Conservation (phyloP, 345 rosid species). For the Syzygium oleosum region DNA sequence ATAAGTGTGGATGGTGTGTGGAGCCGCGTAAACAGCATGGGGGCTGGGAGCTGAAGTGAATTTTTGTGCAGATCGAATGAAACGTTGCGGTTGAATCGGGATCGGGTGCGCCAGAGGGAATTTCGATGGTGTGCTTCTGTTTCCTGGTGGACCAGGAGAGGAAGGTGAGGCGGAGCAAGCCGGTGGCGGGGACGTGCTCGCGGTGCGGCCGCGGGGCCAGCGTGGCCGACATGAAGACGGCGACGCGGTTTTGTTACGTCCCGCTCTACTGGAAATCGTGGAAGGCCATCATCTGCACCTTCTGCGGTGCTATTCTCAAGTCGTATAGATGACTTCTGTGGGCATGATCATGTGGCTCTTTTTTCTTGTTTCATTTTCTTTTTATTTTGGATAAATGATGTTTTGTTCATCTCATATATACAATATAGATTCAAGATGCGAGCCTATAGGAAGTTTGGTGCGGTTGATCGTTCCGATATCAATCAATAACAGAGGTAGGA, state of each 20-base stretch:
- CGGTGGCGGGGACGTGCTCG: slow-evolving; percentile 12
- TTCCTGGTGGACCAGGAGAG: slow-evolving; percentile 13
- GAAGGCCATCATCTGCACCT: slow-evolving; percentile 13
- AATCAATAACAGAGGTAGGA: neutral
- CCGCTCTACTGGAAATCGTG: slow-evolving; percentile 13
- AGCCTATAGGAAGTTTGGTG: neutral
- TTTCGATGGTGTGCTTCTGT: slow-evolving; percentile 9
- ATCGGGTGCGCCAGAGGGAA: neutral
- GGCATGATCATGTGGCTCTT: neutral
- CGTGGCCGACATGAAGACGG: slow-evolving; percentile 10
- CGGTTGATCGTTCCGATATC: neutral
- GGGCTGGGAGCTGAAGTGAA: neutral
- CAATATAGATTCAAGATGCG: neutral
- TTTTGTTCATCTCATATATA: neutral
- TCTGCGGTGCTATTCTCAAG: slow-evolving; percentile 9
- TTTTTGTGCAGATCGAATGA: neutral
- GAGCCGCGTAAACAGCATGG: neutral
- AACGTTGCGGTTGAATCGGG: neutral
- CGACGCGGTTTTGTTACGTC: slow-evolving; percentile 8
- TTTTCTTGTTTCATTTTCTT: neutral
- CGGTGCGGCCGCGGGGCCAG: slow-evolving; percentile 10
- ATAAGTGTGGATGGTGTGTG: neutral
- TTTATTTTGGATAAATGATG: neutral
- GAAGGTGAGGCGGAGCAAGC: slow-evolving; percentile 7
- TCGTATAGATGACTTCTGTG: neutral